Evolutionary conservation across 2,329 filamentous ascomycete species (phyloP), one percentile per base, ranked within the genome.

Genomic region (Colletotrichum brevisporum): DNA sequence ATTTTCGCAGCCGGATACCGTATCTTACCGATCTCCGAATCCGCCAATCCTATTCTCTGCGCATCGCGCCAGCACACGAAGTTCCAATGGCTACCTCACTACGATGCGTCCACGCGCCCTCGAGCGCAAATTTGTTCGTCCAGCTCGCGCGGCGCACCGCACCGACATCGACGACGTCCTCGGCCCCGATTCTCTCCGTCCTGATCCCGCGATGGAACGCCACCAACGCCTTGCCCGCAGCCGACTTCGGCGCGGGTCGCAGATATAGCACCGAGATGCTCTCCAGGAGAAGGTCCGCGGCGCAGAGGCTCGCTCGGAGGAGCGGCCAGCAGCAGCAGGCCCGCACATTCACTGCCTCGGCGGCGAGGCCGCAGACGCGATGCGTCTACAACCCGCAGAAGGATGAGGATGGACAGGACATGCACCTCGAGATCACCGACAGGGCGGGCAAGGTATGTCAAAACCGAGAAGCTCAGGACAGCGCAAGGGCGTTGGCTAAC

Each of bases 401-500:
- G 64, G 93, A 96, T 78, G 93, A 97, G 39, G 90, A 95, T 63
- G 95, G 95, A 27, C 91, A 94, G n/a, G 88, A 91, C 21, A 94
- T 97, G 90, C 83, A 84, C 74, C 86, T 99, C 26, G 91, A 92
- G 62, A 97, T 98, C 71, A 97, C 94, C 0, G 88, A 93, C 2
- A 89, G 95, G 56, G 95, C 95, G 48, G 91, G 92, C 50, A 89
- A 92, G 82, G 93, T 94, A 86, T 57, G 84, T 63, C 26, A 4
- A 36, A 36, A 2, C 18, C 13, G 3, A 36, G n/a, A 36, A 24
- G 16, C 10, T 15, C 18, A 13, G 12, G 15, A 43, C 41, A 47
- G 5, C n/a, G 41, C 12, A 48, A 69, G n/a, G 13, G 56, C 27
- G 27, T 54, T 41, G 58, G 57, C 63, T 71, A 53, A 73, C 57